Evolutionary conservation across 2,329 filamentous ascomycete species (phyloP).

Genomic region (Xylaria sp.): DNA sequence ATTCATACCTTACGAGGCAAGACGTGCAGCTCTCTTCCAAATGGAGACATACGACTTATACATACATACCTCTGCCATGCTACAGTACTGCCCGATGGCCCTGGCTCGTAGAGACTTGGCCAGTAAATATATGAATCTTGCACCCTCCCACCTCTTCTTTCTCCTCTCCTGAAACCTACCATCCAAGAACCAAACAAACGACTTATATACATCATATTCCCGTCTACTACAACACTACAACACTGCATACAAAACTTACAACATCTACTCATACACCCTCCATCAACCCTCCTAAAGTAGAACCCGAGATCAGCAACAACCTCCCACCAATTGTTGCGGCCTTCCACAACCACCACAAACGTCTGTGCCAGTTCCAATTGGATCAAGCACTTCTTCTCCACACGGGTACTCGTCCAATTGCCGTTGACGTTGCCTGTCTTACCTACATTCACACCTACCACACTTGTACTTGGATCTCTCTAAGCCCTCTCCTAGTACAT

Average conservation of each 20-base stretch:
- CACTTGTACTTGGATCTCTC: constrained; percentile 18
- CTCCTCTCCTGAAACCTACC: constrained; percentile 17
- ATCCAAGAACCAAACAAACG: constrained; percentile 12
- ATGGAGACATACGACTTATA: neutral
- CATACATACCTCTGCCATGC: neutral
- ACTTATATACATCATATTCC: too few species aligned
- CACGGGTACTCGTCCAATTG: constrained; percentile 32
- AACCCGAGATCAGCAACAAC: constrained; percentile 20
- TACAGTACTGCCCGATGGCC: constrained; percentile 3
- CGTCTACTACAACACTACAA: neutral
- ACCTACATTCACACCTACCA: constrained; percentile 18
- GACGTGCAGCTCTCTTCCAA: neutral
- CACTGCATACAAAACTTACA: neutral
- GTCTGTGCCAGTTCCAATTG: constrained; percentile 17
- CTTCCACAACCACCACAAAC: constrained; percentile 10
- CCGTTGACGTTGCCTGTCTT: constrained; percentile 26
- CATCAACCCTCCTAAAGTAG: neutral
- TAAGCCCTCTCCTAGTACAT: constrained; percentile 17
- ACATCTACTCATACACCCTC: neutral
- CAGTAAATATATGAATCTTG: constrained; percentile 29
- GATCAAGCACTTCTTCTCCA: constrained; percentile 30
- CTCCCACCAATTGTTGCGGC: constrained; percentile 18
- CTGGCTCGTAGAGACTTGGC: constrained; percentile 14
- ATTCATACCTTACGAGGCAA: neutral
- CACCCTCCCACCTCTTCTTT: constrained; percentile 22